Percentiles rank a stretch among this genome's conserved stretches.
phyloP scores from a whole-genome alignment of 306 rosid genomes.

The Rosa rugosa region DNA sequence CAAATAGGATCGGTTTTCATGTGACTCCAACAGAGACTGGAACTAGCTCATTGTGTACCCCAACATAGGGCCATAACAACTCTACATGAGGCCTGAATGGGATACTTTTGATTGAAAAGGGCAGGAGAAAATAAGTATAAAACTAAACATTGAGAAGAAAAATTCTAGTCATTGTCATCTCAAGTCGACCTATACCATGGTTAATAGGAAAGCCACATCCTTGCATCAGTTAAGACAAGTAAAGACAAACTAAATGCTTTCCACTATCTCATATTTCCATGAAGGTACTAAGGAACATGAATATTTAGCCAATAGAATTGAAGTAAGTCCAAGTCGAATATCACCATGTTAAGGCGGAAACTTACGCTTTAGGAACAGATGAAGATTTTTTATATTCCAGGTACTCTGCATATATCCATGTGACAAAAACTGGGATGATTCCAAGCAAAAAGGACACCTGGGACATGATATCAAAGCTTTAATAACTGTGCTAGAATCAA shows the following conservation, averaged over 20 bases:
- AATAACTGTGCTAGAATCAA: constrained; percentile 19
- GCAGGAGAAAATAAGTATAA: neutral
- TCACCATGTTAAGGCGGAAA: constrained; percentile 19
- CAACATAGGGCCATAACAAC: neutral
- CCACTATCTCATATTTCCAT: constrained; percentile 1
- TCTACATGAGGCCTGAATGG: neutral
- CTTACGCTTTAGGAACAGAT: constrained; percentile 81
- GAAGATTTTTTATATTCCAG: constrained; percentile 71
- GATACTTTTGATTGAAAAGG: neutral
- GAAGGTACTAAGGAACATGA: neutral
- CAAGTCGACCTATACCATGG: neutral
- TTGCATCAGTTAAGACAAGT: constrained; percentile 1
- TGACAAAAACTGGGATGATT: constrained; percentile 75
- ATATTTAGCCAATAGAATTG: neutral
- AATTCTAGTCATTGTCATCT: neutral
- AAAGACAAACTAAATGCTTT: neutral
- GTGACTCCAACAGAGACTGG: neutral
- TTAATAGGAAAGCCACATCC: neutral
- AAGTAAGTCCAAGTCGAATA: constrained; percentile 6
- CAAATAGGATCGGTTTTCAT: neutral
- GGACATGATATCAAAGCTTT: constrained; percentile 32
- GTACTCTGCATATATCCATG: constrained; percentile 96
- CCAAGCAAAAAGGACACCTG: constrained; percentile 95
- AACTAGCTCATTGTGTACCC: neutral
- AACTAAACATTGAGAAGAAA: neutral